phyloP scores from a whole-genome alignment of 176 grass and related monocot genomes.

The Echinochloa phyllopogon region DNA sequence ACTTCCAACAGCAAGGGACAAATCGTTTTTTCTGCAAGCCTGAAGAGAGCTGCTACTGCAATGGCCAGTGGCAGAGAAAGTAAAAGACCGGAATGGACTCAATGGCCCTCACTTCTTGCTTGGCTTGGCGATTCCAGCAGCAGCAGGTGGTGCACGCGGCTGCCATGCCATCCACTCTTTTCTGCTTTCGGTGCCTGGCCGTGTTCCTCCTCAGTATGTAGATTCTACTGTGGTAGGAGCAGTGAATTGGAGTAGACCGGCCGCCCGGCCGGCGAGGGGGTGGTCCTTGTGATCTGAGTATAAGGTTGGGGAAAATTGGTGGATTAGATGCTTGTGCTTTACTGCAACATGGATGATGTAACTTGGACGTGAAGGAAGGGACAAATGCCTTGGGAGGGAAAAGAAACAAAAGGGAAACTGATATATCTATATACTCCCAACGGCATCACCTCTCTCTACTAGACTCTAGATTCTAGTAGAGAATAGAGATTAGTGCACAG shows the following conservation, averaged over 20 bases:
- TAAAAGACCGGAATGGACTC: background rate
- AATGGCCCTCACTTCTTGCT: background rate
- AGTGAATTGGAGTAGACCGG: background rate
- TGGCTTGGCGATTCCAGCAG: background rate
- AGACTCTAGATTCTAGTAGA: conserved; percentile 4
- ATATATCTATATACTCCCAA: no score
- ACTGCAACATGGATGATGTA: conserved; percentile 45
- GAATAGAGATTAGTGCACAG: background rate
- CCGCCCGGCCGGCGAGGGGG: background rate
- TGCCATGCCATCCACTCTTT: conserved; percentile 1
- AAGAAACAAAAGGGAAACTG: background rate
- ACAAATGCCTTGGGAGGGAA: conserved; percentile 49
- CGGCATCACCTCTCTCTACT: background rate
- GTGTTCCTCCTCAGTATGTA: background rate
- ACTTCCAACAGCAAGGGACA: conserved; percentile 12
- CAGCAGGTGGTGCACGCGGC: background rate
- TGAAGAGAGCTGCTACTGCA: background rate
- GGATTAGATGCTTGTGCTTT: conserved; percentile 61
- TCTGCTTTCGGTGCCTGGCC: conserved; percentile 14
- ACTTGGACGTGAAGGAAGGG: conserved; percentile 52
- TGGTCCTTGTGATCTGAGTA: conserved; percentile 20
- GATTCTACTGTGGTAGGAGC: background rate
- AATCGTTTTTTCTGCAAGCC: background rate
- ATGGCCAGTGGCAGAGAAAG: background rate
- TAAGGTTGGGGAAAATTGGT: conserved; percentile 1